Conservation (phyloP, 768 basidiomycete species). For the Boletus vermiculosoides region DNA sequence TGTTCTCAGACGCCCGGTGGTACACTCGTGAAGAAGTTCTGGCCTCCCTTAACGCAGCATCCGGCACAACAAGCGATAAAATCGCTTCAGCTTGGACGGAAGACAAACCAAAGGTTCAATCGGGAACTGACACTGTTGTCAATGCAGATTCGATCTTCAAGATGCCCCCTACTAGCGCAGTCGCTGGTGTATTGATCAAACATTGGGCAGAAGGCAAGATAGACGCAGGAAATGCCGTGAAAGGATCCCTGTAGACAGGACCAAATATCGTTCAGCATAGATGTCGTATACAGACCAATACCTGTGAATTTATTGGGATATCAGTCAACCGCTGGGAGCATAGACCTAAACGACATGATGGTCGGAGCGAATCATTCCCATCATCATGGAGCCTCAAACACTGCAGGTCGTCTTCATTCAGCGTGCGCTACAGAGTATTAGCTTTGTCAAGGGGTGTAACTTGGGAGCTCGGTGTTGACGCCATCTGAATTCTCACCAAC, state of each 20-base stretch:
- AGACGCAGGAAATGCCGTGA: constrained; percentile 44
- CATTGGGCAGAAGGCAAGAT: constrained; percentile 74
- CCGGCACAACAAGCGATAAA: constrained; percentile 33
- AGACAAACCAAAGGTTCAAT: constrained; percentile 23
- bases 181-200: constrained; percentile 81
- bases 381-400: background rate
- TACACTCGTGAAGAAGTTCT: constrained; percentile 75
- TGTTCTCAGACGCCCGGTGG: constrained; percentile 79
- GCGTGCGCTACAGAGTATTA: background rate
- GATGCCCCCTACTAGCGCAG: constrained; percentile 73
- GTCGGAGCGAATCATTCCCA: background rate
- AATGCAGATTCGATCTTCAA: constrained; percentile 56
- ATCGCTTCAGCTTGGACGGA: constrained; percentile 13
- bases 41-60: constrained; percentile 45
- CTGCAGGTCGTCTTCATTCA: background rate
- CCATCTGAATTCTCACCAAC: background rate
- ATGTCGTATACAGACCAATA: background rate
- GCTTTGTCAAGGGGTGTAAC: background rate
- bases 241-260: constrained; percentile 37
- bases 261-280: background rate
- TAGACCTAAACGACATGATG: background rate
- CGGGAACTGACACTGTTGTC: constrained; percentile 13
- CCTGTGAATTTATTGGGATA: background rate
- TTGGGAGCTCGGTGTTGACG: background rate
- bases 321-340: background rate